phyloP scores from a whole-genome alignment of 139 green algal genomes.

The Closterium sp. region DNA sequence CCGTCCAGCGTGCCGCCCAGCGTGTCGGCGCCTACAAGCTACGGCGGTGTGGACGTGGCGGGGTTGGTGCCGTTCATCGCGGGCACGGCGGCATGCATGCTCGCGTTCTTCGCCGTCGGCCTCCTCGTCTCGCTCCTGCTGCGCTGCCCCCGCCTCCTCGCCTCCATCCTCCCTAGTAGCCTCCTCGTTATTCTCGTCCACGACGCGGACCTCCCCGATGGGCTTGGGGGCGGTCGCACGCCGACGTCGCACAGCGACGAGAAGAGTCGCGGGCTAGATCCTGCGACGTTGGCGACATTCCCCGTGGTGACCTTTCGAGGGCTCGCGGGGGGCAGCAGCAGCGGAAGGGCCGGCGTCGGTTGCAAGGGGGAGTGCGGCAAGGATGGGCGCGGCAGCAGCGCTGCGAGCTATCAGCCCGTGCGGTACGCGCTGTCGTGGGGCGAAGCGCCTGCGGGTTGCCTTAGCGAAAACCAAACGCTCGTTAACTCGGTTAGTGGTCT shows the following conservation, averaged over 20 bases:
- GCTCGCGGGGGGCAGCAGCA: constrained; percentile 22
- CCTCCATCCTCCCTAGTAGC: not conserved
- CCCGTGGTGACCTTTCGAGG: not conserved
- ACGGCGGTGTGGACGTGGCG: not conserved
- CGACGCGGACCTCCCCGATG: not conserved
- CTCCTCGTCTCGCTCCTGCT: not conserved
- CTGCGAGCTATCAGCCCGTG: not conserved
- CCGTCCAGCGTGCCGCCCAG: not conserved
- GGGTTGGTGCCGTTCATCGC: not conserved
- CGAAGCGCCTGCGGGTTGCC: not conserved
- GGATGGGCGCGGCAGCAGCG: not conserved
- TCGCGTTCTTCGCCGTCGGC: not conserved
- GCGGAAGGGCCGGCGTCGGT: constrained; percentile 60
- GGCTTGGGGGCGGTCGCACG: not conserved
- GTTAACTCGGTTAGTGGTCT: not conserved
- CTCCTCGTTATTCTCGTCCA: not conserved
- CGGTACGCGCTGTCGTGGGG: not conserved
- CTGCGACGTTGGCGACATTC: not conserved
- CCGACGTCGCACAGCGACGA: not conserved
- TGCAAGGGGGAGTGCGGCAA: not conserved
- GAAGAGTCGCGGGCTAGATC: not conserved
- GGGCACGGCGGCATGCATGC: not conserved
- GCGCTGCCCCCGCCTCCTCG: not conserved
- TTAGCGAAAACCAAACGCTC: not conserved
- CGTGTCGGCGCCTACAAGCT: not conserved